Evolutionary conservation across 306 rosid species (phyloP).

Genomic region (Vicia faba): DNA sequence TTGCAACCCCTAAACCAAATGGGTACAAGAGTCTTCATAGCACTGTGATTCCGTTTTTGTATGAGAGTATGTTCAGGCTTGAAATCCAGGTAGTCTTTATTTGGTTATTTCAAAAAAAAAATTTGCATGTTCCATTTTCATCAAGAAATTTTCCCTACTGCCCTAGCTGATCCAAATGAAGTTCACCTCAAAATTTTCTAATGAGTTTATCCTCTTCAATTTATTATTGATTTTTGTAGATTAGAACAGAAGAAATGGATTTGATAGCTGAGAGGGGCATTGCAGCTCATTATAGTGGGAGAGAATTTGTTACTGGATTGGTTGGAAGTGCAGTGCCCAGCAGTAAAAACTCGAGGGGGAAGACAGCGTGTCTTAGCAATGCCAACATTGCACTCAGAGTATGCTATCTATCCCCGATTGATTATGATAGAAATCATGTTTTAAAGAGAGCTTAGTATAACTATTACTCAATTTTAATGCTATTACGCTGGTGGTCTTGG

Average conservation of each 20-base stretch:
- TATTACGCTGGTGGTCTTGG: constrained; percentile 8
- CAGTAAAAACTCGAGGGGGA: constrained; percentile 79
- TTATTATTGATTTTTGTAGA: constrained; percentile 52
- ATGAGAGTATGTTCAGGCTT: constrained; percentile 90
- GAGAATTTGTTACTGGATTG: constrained; percentile 62
- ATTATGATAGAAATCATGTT: constrained; percentile 37
- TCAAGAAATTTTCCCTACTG: constrained; percentile 14
- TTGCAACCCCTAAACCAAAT: constrained; percentile 97
- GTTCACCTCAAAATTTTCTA: no score
- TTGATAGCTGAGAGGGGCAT: constrained; percentile 98
- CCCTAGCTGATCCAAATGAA: no score
- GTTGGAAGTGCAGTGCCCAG: constrained; percentile 68
- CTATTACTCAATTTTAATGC: constrained; percentile 28
- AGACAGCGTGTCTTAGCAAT: constrained; percentile 81
- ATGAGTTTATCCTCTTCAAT: constrained; percentile 17
- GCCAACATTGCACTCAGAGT: constrained; percentile 99
- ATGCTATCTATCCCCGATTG: constrained; percentile 39
- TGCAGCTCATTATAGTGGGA: constrained; percentile 97
- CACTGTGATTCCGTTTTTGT: constrained; percentile 90
- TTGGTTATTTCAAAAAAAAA: background rate
- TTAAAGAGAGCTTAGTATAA: constrained; percentile 30
- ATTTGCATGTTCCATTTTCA: constrained; percentile 31
- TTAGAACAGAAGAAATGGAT: constrained; percentile 97
- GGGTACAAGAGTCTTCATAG: constrained; percentile 99
- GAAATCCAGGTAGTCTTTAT: constrained; percentile 84